These are phyloP conservation scores for Lentinula detonsa DNA, from an alignment of 768 basidiomycete genomes.

Conservation along the genomic window DNA sequence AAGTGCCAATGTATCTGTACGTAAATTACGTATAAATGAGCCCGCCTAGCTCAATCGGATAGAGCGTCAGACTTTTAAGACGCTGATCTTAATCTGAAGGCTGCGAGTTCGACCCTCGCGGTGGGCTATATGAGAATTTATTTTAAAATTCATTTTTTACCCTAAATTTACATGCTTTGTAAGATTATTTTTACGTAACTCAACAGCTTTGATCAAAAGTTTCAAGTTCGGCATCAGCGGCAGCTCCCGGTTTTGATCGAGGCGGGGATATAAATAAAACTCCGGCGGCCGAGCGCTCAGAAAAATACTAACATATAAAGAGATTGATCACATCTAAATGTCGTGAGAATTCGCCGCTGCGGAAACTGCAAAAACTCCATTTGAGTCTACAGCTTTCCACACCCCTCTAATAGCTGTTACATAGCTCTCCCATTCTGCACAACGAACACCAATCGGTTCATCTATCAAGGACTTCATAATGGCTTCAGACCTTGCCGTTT, in stretches of 20 bases:
- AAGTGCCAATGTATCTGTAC: no score
- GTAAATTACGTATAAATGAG: conserved; percentile 6
- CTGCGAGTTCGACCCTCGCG: conserved; percentile 85
- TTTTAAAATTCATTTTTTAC: no score
- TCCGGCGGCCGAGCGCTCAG: no score
- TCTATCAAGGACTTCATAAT: not conserved
- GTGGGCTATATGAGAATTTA: conserved; percentile 44
- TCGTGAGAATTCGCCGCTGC: not conserved
- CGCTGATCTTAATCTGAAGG: conserved; percentile 48
- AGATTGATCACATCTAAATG: not conserved
- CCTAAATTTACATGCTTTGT: no score
- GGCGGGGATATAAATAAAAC: no score
- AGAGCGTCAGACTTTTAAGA: conserved; percentile 56
- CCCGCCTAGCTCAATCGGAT: conserved; percentile 63
- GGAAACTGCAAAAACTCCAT: not conserved
- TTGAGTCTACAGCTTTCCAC: not conserved
- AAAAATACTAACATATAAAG: no score
- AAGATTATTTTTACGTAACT: no score
- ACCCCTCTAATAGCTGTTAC: not conserved
- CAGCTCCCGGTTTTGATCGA: no score
- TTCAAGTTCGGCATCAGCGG: no score
- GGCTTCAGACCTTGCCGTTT: not conserved
- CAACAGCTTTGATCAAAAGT: no score
- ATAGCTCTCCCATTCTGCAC: not conserved
- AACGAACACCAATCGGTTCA: not conserved